Conservation (phyloP, 2,329 filamentous ascomycete genomes). For the Proliferodiscus dingleyae region DNA sequence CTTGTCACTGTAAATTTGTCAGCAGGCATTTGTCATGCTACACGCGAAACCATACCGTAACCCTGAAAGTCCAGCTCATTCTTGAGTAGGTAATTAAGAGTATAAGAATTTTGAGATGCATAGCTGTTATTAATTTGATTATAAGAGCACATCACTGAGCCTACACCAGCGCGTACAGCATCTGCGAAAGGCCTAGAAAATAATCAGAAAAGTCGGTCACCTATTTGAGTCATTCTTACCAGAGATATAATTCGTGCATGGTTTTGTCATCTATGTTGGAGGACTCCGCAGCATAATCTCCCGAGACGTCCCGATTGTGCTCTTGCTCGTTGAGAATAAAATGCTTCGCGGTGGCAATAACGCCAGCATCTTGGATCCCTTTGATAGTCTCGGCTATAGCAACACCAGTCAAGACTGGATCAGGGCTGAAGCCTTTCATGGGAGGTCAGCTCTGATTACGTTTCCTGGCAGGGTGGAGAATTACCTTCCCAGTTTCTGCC, state of each 20-base stretch:
- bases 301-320: slow-evolving; percentile 24
- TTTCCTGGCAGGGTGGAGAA: not conserved
- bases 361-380: slow-evolving; percentile 76
- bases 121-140: slow-evolving; percentile 78
- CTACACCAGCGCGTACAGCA: slow-evolving; percentile 66
- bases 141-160: slow-evolving; percentile 71
- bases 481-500: slow-evolving; percentile 62
- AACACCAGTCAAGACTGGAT: slow-evolving; percentile 70
- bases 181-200: slow-evolving; percentile 43
- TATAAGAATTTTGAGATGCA: slow-evolving; percentile 70
- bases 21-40: not conserved
- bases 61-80: slow-evolving; percentile 77
- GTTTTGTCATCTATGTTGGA: slow-evolving; percentile 57
- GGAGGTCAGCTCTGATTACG: not conserved
- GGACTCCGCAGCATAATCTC: slow-evolving; percentile 56
- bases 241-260: slow-evolving; percentile 56
- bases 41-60: slow-evolving; percentile 40
- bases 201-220: slow-evolving; percentile 9
- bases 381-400: slow-evolving; percentile 67
- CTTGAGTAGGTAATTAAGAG: slow-evolving; percentile 73
- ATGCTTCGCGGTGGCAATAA: slow-evolving; percentile 80
- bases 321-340: slow-evolving; percentile 68
- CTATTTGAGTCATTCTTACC: slow-evolving; percentile 32
- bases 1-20: slow-evolving; percentile 49
- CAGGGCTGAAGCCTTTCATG: slow-evolving; percentile 53